Percentiles rank a stretch among this genome's conserved stretches.
Conservation (phyloP, 306 rosid genomes). For the Mimosa pudica region DNA sequence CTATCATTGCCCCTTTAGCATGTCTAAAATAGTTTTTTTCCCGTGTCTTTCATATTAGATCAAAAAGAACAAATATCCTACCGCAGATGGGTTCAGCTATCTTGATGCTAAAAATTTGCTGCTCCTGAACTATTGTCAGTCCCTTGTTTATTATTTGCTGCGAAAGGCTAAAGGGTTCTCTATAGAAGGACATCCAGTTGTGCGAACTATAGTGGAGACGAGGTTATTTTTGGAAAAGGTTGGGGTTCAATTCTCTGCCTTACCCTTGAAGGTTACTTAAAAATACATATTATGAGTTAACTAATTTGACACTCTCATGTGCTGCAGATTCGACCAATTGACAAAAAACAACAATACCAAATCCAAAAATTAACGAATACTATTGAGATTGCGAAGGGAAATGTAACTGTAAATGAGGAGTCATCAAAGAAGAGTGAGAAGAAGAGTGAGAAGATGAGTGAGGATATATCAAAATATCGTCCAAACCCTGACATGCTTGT, state of each 20-base stretch:
- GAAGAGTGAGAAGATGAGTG: conserved; percentile 41
- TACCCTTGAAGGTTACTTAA: conserved; percentile 5
- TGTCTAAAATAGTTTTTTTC: neutral
- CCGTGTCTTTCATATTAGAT: conserved; percentile 48
- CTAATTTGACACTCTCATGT: conserved; percentile 29
- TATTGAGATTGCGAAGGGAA: conserved; percentile 46
- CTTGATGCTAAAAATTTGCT: conserved; percentile 85
- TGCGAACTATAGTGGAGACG: conserved; percentile 75
- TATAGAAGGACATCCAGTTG: conserved; percentile 74
- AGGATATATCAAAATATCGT: conserved; percentile 66
- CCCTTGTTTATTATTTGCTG: conserved; percentile 83
- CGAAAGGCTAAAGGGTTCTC: conserved; percentile 75
- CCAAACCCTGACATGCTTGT: conserved; percentile 85
- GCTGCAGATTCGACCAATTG: conserved; percentile 80
- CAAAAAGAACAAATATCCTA: conserved; percentile 61
- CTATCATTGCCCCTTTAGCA: neutral
- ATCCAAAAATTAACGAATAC: conserved; percentile 75
- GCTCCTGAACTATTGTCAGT: conserved; percentile 80
- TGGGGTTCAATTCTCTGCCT: conserved; percentile 15
- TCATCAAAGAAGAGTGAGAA: conserved; percentile 35
- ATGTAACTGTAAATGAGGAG: conserved; percentile 43
- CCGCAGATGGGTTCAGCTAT: conserved; percentile 79
- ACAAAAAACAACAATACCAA: conserved; percentile 88
- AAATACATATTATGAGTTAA: conserved; percentile 2
- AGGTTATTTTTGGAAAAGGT: conserved; percentile 91